These are phyloP conservation scores for Aureobasidium namibiae DNA, from an alignment of 2,329 filamentous ascomycete genomes.

Conservation along the genomic window DNA sequence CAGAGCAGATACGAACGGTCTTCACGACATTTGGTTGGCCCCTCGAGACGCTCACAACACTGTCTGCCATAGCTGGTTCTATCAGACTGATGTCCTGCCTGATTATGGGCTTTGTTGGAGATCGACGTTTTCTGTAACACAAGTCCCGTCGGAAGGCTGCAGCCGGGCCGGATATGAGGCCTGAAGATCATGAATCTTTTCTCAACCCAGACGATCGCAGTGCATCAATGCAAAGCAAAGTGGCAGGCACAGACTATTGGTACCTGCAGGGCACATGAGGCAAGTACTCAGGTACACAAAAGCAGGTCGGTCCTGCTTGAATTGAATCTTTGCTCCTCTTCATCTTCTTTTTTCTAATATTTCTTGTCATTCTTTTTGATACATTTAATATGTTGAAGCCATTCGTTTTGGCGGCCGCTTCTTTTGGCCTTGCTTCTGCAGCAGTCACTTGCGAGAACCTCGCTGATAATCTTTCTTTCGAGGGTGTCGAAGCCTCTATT, in stretches of 20 bases:
- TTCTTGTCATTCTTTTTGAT: neutral
- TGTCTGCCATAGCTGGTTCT: neutral
- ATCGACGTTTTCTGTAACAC: conserved; percentile 10
- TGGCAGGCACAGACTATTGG: neutral
- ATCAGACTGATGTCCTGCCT: neutral
- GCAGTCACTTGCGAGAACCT: neutral
- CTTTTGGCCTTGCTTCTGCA: neutral
- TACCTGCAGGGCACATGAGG: neutral
- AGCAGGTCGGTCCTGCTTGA: neutral
- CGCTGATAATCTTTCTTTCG: neutral
- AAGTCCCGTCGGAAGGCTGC: neutral
- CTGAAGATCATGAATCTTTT: conserved; percentile 4
- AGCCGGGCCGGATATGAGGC: neutral
- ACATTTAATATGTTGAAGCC: neutral
- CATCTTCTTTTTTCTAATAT: neutral
- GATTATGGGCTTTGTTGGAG: neutral
- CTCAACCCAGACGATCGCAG: neutral
- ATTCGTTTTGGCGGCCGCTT: neutral
- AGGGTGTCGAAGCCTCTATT: conserved; percentile 1
- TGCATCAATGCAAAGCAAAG: neutral
- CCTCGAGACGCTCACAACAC: neutral
- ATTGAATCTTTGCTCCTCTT: neutral
- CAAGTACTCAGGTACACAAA: neutral
- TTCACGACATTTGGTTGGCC: neutral
- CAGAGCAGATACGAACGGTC: neutral